Evolutionary conservation across 805 yeast species (phyloP), one percentile per base, ranked within the genome.

Genomic region (Metschnikowia arizonensis): DNA sequence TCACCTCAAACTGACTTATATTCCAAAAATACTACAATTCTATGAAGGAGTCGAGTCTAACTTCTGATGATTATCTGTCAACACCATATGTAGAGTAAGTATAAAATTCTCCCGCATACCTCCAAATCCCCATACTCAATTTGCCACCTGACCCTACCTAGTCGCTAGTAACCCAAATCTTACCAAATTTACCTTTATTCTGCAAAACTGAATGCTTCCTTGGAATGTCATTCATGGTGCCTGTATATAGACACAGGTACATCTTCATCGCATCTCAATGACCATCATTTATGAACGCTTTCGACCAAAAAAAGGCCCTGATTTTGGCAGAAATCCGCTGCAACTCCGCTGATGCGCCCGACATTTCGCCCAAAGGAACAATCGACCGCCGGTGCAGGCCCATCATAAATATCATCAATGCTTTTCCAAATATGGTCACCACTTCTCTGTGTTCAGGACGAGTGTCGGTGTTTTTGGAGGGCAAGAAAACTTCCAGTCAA

Each of bases 371-470:
- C 12, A 89, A 88, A 57, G 96, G 96, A 1, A 76, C 88, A 2
- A 81, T 88, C n/a, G 96, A 88, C 63, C 79, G 66, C 40, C 66
- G 76, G 17, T 83, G 95, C 55, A 57, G 83, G 10, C 95, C 96
- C 2, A 73, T 88, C 15, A 86, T 88, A 49, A 63, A 78, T 12
- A 59, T 82, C 12, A 83, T 88, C 54, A 88, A 88, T 57, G 53
- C 74, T 2, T 78, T 79, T 53, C 56, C 64, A 0, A 80, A 83
- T 51, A 76, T 85, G 80, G 93, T 88, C 9, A 88, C 95, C 2
- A 88, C 96, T 0, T 85, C 95, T 1, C 83, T 93, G 14, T 88
- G 96, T 53, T 86, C 95, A 0, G 96, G 96, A 2, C 69, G 96
- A 56, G 83, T 88, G 1, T 82, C 91, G 46, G 88, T 88, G 0